Base-by-base conservation (phyloP, 768 basidiomycete species). In the Zangia roseola region DNA sequence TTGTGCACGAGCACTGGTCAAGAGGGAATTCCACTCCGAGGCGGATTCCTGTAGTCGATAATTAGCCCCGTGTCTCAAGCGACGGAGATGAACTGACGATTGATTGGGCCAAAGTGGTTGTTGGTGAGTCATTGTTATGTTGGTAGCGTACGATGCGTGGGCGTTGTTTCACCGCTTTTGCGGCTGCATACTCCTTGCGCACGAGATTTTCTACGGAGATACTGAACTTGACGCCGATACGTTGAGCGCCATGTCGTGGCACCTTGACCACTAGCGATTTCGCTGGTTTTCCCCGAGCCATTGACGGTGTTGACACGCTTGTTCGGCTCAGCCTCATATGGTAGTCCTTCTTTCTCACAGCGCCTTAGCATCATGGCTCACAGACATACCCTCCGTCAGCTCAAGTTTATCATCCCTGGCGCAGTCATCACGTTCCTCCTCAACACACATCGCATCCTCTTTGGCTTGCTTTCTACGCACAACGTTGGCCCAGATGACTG, bases 21-120 rank as follows among this genome's bases (percentile, higher is more conserved):
- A 73, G 45, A 90, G 57, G 0, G 89, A 91, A 57, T 92, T 92
- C 90, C 90, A 91, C 55, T 90, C 86, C 10, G 87, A 89, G 10
- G 90, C 87, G 59, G 81, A 83, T 64, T 91, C 89, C 78, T 79
- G 35, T 30, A 31, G 21, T 30, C 17, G 5, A 24, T 20, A 24
- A 45, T 47, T 20, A 58, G 52, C 13, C 5, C 5, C 4, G 43
- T 24, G 26, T 3, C 16, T 28, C 7, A 12, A 5, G 6, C 33
- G 17, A 14, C 14, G 13, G 16, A 24, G 40, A 24, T 9, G 17
- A 8, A 80, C 85, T 47, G 56, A 90, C 88, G 54, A 87, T 79
- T 25, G 87, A 84, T 43, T 81, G 79, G 13, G 77, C 76, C 23
- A 89, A 67, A 49, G 68, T 61, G 25, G 59, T 57, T 10, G 55